phyloP scores from a whole-genome alignment of 768 basidiomycete genomes.

The Strobilomyces echinocephalus region DNA sequence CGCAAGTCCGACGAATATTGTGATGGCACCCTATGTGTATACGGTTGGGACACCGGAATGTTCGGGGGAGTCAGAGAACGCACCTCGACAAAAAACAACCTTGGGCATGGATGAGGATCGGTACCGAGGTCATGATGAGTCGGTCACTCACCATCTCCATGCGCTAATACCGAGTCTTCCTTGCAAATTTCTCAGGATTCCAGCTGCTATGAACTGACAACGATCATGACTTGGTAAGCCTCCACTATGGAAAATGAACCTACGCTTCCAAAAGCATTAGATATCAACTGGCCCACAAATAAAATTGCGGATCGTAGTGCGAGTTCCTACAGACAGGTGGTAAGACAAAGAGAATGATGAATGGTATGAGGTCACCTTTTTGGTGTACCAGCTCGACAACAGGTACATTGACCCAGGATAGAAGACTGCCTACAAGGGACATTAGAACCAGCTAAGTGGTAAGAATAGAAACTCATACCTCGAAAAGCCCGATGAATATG shows the following conservation, averaged over 20 bases:
- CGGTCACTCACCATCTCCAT: constrained; percentile 5
- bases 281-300: no score
- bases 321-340: no score
- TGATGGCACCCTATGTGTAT: neutral
- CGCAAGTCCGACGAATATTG: neutral
- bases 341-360: no score
- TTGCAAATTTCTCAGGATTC: neutral
- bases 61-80: neutral
- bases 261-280: no score
- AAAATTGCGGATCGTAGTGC: no score
- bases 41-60: no score
- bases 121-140: neutral
- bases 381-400: no score
- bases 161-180: neutral
- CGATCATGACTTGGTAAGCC: no score
- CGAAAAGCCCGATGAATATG: constrained; percentile 25
- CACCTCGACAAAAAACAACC: neutral
- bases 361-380: no score
- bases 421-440: constrained; percentile 50
- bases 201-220: neutral
- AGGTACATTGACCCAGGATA: constrained; percentile 36
- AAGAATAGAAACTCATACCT: constrained; percentile 27
- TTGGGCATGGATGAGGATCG: neutral
- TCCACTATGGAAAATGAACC: no score
- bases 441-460: neutral